Base-by-base conservation (phyloP, 306 rosid genomes). In the Quercus cerris region DNA sequence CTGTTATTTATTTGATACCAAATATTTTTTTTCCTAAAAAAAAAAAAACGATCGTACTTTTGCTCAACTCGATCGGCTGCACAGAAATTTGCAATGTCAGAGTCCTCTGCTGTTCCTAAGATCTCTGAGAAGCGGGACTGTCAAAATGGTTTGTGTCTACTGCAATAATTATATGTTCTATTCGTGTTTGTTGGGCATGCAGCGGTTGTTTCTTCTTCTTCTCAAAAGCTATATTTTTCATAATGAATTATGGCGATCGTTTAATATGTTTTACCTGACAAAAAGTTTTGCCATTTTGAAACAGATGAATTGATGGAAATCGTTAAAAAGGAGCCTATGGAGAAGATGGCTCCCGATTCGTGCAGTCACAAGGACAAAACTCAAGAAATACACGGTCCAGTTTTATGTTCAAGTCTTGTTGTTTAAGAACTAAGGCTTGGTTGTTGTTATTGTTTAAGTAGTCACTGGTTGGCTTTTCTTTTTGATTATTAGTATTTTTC, bases 251-350 rank as follows among this genome's bases (percentile, higher is more conserved):
- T 31, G 71, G 14, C 31, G 23, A 11, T 18, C 71, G 19, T 72
- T 57, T 38, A 27, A 80, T 23, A 22, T 54, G 61, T 76, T 35
- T 28, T 0, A 20, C 58, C 44, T 52, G 56, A 35, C 70, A 41
- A 54, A 71, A 77, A 49, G 30, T 55, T 10, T 71, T 74, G 13
- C 22, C 55, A 31, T 69, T 56, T 76, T 79, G 19, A 85, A 80
- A 8, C 89, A 88, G 93, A 76, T 69, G 56, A 81, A 66, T 3
- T 28, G 22, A 23, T 25, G 55, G 67, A 82, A 77, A 74, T 4
- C 22, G 14, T 62, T 70, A 79, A 88, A 67, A 52, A 75, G 69
- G 94, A 80, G 81, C 56, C 15, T 5, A 38, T 23, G 44, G 86
- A 79, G 54, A 38, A 38, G 11, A 78, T 54, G 57, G 52, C 78